Conservation (phyloP, 1,284 basidiomycete genomes). For the Naganishia cerealis region DNA sequence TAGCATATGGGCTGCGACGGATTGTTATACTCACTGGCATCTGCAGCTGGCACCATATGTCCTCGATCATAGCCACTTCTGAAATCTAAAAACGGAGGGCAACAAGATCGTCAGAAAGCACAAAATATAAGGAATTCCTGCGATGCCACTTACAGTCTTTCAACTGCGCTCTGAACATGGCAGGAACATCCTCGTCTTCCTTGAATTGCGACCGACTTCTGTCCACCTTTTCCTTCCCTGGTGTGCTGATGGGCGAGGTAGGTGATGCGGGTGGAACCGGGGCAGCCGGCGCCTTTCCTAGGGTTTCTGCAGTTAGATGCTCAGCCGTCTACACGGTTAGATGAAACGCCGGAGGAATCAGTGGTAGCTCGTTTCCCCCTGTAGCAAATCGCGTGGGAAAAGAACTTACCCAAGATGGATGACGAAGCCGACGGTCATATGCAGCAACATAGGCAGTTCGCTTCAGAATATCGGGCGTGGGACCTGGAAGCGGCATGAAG, state of each 20-base stretch:
- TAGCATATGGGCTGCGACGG: neutral
- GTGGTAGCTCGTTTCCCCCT: neutral
- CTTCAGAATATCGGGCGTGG: slow-evolving; percentile 74
- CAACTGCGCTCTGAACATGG: slow-evolving; percentile 77
- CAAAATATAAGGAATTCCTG: neutral
- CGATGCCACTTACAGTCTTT: slow-evolving; percentile 62
- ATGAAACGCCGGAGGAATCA: neutral
- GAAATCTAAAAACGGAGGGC: slow-evolving; percentile 62
- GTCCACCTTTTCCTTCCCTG: slow-evolving; percentile 60
- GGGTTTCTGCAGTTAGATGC: slow-evolving; percentile 71
- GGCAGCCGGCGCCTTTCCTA: slow-evolving; percentile 35
- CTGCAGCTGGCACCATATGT: slow-evolving; percentile 98
- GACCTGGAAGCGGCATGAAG: slow-evolving; percentile 60
- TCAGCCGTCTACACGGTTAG: slow-evolving; percentile 72
- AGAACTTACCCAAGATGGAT: slow-evolving; percentile 81
- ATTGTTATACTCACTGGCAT: slow-evolving; percentile 66
- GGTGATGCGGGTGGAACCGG: slow-evolving; percentile 28
- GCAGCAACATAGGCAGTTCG: slow-evolving; percentile 81
- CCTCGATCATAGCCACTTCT: slow-evolving; percentile 93
- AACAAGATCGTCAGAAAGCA: neutral
- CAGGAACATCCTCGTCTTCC: slow-evolving; percentile 79
- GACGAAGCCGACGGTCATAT: slow-evolving; percentile 85
- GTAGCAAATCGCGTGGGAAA: neutral
- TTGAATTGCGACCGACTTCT: slow-evolving; percentile 76
- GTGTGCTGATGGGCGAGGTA: slow-evolving; percentile 40